Base-by-base conservation (phyloP, 2,329 filamentous ascomycete species). In the Verticillium dahliae region DNA sequence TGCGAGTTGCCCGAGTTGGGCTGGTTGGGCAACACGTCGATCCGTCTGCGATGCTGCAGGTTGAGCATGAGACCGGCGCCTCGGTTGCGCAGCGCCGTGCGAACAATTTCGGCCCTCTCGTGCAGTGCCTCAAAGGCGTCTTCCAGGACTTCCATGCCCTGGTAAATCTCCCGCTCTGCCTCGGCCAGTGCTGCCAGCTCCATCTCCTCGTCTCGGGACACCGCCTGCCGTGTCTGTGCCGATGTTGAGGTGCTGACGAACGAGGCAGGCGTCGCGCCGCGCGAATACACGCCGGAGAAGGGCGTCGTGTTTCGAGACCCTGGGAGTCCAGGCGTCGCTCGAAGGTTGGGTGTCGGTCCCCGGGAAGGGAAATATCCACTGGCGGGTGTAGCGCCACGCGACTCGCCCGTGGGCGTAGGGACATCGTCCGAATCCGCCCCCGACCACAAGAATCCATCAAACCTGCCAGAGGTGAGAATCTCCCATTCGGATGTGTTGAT, bases 401-500 rank as follows among this genome's bases (percentile, higher is more conserved):
- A 84, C 6, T 82, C 81, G 59, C 73, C 70, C 37, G 70, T 81
- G 61, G 73, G 74, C 41, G 68, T 72, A 66, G 61, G 64, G 65
- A 62, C 69, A 52, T 81, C 80, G 33, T 84, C 82, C n/a, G 68
- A 72, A 60, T 97, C 93, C 6, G 91, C 92, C 27, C 94, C 94
- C 55, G 92, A 96, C 86, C 94, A 96, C 22, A 97, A 81, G 76
- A 98, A 98, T 4, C 94, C 94, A 71, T 97, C 93, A 69, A 98
- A 98, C 34, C 94, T 90, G 34, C 94, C 94, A 0, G 94, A 97
- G 4, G 90, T 91, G 13, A 98, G 81, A 61, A 98, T 96, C 65
- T 97, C 94, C 94, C 94, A 98, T 74, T 98, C 94, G n/a, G 91
- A 90, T 56, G 88, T 85, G 71, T 90, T 95, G 68, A 98, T 95